These are phyloP conservation scores for Populus alba DNA, from an alignment of 345 rosid genomes.

Conservation along the genomic window DNA sequence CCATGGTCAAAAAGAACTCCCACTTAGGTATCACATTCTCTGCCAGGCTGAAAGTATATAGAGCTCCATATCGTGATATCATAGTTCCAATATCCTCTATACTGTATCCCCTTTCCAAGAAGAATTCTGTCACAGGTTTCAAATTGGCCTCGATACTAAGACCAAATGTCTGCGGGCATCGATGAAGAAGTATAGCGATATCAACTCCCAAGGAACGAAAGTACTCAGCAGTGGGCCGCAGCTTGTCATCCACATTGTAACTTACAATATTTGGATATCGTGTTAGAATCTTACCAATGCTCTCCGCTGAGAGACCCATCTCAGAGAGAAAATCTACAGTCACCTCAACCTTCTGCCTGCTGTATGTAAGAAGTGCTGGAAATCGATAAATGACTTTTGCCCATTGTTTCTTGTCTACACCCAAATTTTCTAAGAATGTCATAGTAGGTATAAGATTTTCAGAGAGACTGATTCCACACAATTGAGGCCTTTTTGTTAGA, in stretches of 20 bases:
- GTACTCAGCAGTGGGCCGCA: slow-evolving; percentile 71
- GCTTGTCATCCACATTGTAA: slow-evolving; percentile 78
- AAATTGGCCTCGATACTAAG: slow-evolving; percentile 73
- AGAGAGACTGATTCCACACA: slow-evolving; percentile 76
- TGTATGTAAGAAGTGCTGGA: slow-evolving; percentile 76
- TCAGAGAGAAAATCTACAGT: slow-evolving; percentile 65
- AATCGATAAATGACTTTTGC: slow-evolving; percentile 78
- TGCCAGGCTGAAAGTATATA: slow-evolving; percentile 73
- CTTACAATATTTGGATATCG: slow-evolving; percentile 69
- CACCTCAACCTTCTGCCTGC: slow-evolving; percentile 62
- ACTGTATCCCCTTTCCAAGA: slow-evolving; percentile 61
- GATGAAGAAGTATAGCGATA: slow-evolving; percentile 55
- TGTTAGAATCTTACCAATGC: slow-evolving; percentile 67
- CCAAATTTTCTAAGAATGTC: slow-evolving; percentile 66
- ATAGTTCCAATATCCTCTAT: slow-evolving; percentile 61
- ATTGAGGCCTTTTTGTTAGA: slow-evolving; percentile 74
- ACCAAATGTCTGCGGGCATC: slow-evolving; percentile 78
- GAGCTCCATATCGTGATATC: slow-evolving; percentile 72
- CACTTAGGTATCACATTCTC: slow-evolving; percentile 77
- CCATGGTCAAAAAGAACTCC: slow-evolving; percentile 89
- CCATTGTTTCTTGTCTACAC: slow-evolving; percentile 79
- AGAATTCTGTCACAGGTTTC: slow-evolving; percentile 77
- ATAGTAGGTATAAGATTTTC: slow-evolving; percentile 78
- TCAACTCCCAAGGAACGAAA: slow-evolving; percentile 62
- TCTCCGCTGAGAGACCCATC: slow-evolving; percentile 62